These are phyloP conservation scores for Cutaneotrichosporon sp. DNA, from an alignment of 1,284 basidiomycete species.

Conservation along the genomic window DNA sequence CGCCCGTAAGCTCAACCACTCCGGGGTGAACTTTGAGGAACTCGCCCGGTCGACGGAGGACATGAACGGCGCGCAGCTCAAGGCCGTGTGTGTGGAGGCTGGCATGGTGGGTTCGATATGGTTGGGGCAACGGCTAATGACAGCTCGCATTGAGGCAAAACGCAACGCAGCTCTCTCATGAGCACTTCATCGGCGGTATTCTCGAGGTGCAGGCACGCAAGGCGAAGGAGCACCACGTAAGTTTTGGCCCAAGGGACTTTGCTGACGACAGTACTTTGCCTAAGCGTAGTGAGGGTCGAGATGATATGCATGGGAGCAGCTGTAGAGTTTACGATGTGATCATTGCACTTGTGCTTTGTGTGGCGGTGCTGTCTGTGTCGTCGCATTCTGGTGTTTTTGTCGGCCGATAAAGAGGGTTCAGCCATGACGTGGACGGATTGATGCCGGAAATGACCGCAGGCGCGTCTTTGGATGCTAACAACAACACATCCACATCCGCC, in stretches of 20 bases:
- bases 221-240: conserved; percentile 68
- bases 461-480: not conserved
- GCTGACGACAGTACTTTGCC: conserved; percentile 28
- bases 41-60: conserved; percentile 69
- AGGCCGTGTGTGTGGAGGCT: conserved; percentile 93
- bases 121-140: conserved; percentile 12
- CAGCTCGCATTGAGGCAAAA: conserved; percentile 68
- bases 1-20: conserved; percentile 74
- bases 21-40: conserved; percentile 70
- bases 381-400: not conserved
- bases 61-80: conserved; percentile 62
- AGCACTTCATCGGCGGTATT: conserved; percentile 86
- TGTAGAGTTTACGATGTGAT: conserved; percentile 15
- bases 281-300: conserved; percentile 7
- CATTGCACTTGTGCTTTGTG: not conserved
- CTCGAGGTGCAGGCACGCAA: conserved; percentile 94
- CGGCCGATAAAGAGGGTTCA: not conserved
- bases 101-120: conserved; percentile 66
- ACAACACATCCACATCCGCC: too few relatives aligned
- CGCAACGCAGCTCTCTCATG: conserved; percentile 79
- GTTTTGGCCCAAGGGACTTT: conserved; percentile 15
- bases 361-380: not conserved
- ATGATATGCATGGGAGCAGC: conserved; percentile 5
- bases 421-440: conserved; percentile 1
- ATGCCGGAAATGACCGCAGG: too few relatives aligned